Evolutionary conservation across 805 yeast species (phyloP).

Genomic region (Lachancea sp.): DNA sequence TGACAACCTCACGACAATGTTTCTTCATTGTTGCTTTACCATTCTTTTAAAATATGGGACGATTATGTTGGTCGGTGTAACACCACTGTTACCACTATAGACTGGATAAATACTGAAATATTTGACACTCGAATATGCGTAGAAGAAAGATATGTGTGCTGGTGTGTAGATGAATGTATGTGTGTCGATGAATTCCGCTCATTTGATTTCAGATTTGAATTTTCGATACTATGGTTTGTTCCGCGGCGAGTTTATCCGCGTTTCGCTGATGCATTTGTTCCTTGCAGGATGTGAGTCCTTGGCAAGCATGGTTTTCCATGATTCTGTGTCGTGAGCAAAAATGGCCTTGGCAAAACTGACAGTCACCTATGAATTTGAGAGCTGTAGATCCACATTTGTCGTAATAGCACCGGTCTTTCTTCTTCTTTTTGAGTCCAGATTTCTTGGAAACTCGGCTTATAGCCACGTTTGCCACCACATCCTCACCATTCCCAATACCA

Average conservation of each 20-base stretch:
- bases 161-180: too few species aligned
- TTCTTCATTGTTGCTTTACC: too few species aligned
- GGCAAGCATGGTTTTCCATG: conserved; percentile 77
- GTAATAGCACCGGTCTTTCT: conserved; percentile 46
- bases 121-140: neutral
- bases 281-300: conserved; percentile 72
- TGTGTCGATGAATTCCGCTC: too few species aligned
- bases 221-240: conserved; percentile 65
- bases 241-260: conserved; percentile 75
- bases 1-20: too few species aligned
- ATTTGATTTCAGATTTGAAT: conserved; percentile 43
- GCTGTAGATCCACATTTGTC: conserved; percentile 58
- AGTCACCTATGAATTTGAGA: conserved; percentile 65
- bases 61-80: too few species aligned
- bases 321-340: conserved; percentile 83
- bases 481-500: neutral
- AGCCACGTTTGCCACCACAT: conserved; percentile 6
- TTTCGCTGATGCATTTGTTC: conserved; percentile 78
- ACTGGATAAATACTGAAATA: too few species aligned
- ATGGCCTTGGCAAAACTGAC: conserved; percentile 76
- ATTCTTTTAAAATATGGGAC: too few species aligned
- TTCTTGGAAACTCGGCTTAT: conserved; percentile 19
- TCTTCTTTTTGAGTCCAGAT: conserved; percentile 20
- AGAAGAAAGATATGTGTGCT: neutral
- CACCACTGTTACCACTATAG: too few species aligned